A percentile compares a stretch with the other conserved stretches of the same genome.
phyloP scores from a whole-genome alignment of 306 rosid genomes.

The Rosa rugosa region DNA sequence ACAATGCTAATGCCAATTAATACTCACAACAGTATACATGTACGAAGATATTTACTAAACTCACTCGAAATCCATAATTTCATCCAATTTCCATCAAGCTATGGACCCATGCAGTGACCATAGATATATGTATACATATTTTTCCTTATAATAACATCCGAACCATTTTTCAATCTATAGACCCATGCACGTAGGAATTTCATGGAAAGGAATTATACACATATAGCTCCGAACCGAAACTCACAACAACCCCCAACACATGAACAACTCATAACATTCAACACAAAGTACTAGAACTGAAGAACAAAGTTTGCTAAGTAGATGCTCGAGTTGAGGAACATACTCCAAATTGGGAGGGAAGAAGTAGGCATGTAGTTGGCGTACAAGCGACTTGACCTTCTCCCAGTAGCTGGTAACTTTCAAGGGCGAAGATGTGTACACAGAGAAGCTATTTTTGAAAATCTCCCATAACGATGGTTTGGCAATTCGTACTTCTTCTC shows the following conservation, averaged over 20 bases:
- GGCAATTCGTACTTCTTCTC: background rate
- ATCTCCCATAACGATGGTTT: slow-evolving; percentile 10
- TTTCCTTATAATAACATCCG: no score
- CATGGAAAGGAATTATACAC: background rate
- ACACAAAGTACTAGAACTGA: background rate
- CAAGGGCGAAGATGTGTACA: slow-evolving; percentile 6
- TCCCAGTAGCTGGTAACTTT: slow-evolving; percentile 11
- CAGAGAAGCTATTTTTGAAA: slow-evolving; percentile 15
- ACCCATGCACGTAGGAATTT: background rate
- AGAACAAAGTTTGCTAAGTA: background rate
- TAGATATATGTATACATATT: no score
- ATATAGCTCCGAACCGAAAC: no score
- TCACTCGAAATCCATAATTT: background rate
- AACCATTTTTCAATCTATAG: no score
- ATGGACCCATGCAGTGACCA: background rate
- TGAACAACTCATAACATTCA: background rate
- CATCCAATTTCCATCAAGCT: background rate
- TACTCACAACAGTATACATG: background rate
- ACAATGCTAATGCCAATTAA: background rate
- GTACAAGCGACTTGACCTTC: slow-evolving; percentile 8
- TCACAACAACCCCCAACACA: no score
- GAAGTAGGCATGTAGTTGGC: slow-evolving; percentile 13
- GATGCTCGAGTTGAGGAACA: background rate
- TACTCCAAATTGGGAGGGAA: slow-evolving; percentile 42
- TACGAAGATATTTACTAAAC: background rate